Percentiles rank a stretch among this genome's conserved stretches.
Evolutionary conservation across 257 asterid genomes (phyloP).

Genomic region (Solanum pinnatisectum): DNA sequence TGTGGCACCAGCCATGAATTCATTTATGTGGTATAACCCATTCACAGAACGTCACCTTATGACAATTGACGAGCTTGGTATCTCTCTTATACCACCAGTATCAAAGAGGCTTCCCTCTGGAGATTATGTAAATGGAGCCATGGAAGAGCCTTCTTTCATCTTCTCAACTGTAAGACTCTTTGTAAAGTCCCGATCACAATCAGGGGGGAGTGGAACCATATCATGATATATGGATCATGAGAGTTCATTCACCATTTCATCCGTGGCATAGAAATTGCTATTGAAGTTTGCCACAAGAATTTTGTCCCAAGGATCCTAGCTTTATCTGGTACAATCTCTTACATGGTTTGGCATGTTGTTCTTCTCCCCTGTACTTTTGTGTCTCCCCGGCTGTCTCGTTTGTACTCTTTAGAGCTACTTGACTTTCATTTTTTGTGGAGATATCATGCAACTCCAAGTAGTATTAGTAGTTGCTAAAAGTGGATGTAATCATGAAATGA

Average conservation of each 20-base stretch:
- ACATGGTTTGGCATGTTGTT: background rate
- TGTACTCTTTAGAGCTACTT: background rate
- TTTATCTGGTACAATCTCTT: background rate
- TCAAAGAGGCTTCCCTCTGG: conserved; percentile 77
- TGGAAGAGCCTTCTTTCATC: conserved; percentile 81
- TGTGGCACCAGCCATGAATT: conserved; percentile 86
- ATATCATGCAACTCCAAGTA: background rate
- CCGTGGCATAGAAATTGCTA: background rate
- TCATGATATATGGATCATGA: background rate
- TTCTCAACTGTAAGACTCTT: conserved; percentile 55
- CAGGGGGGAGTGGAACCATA: background rate
- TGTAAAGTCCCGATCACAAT: conserved; percentile 27
- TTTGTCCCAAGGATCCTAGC: background rate
- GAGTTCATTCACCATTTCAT: background rate
- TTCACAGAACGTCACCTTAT: conserved; percentile 72
- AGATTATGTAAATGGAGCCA: conserved; percentile 85
- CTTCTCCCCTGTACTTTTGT: background rate
- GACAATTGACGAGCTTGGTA: conserved; percentile 70
- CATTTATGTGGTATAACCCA: conserved; percentile 80
- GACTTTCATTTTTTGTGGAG: background rate
- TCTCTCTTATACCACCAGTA: conserved; percentile 70
- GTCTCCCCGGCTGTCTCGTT: background rate
- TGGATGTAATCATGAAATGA: background rate
- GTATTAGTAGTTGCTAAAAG: background rate
- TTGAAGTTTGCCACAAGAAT: background rate